Evolutionary conservation across 441 rosid species (phyloP).

Genomic region (Populus hybrid): DNA sequence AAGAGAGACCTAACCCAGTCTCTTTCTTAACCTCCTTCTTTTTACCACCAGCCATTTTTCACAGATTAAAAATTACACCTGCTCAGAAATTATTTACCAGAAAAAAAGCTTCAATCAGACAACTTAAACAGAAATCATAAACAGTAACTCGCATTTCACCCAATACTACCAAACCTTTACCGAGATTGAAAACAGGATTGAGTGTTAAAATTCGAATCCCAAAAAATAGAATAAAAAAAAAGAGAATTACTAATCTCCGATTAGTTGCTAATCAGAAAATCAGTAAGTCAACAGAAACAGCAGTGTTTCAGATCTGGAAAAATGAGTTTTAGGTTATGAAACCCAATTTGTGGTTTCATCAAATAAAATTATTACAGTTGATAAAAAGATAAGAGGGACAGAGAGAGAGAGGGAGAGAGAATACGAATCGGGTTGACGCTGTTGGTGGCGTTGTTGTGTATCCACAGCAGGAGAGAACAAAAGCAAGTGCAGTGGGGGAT

Average conservation of each 20-base stretch:
- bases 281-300: neutral
- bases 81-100: neutral
- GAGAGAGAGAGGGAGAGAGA: neutral
- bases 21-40: constrained; percentile 80
- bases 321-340: neutral
- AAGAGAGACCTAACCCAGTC: constrained; percentile 63
- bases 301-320: neutral
- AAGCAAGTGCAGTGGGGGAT: neutral
- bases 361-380: neutral
- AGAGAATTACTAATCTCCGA: neutral
- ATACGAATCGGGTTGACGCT: neutral
- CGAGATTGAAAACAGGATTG: neutral
- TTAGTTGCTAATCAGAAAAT: neutral
- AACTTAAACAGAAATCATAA: neutral
- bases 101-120: neutral
- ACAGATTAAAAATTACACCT: neutral
- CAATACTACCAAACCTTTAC: neutral
- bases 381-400: neutral
- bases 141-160: neutral
- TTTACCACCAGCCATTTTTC: constrained; percentile 34
- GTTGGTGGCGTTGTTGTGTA: neutral
- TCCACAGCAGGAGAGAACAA: neutral
- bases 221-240: neutral
- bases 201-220: neutral
- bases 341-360: neutral